Evolutionary conservation across 441 rosid species (phyloP).

Genomic region (Syzygium malaccense): DNA sequence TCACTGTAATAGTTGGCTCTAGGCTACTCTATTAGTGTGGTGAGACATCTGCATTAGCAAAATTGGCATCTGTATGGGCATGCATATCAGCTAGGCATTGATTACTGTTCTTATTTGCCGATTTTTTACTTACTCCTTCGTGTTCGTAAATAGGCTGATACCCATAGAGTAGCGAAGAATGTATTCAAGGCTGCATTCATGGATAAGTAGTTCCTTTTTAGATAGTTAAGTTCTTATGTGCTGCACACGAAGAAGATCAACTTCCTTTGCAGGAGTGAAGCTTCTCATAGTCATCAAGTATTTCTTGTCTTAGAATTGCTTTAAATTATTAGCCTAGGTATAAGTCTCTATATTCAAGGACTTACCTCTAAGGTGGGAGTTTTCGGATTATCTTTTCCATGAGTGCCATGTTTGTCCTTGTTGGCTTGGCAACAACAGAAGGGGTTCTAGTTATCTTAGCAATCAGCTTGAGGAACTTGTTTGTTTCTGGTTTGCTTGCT

Average conservation of each 20-base stretch:
- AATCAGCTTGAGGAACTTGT: not conserved
- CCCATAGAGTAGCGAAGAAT: not conserved
- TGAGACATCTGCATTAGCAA: not conserved
- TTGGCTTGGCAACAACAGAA: not conserved
- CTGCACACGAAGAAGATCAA: not conserved
- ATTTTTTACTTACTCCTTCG: not conserved
- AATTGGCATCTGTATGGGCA: not conserved
- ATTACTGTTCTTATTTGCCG: not conserved
- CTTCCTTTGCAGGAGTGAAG: not conserved
- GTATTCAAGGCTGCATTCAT: not conserved
- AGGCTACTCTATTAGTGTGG: not conserved
- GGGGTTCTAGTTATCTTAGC: not conserved
- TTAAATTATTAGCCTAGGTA: not conserved
- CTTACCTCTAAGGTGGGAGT: not conserved
- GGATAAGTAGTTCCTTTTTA: not conserved
- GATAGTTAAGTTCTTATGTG: not conserved
- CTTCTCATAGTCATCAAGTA: not conserved
- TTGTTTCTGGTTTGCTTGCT: not conserved
- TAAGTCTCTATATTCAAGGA: not conserved
- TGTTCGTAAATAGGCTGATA: not conserved
- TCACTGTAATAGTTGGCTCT: not conserved
- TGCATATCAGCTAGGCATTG: not conserved
- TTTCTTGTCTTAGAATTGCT: not conserved
- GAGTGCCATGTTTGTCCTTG: not conserved
- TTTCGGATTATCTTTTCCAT: not conserved